Evolutionary conservation across 495 filamentous ascomycete species (phyloP).

Genomic region (Xylaria acuta): DNA sequence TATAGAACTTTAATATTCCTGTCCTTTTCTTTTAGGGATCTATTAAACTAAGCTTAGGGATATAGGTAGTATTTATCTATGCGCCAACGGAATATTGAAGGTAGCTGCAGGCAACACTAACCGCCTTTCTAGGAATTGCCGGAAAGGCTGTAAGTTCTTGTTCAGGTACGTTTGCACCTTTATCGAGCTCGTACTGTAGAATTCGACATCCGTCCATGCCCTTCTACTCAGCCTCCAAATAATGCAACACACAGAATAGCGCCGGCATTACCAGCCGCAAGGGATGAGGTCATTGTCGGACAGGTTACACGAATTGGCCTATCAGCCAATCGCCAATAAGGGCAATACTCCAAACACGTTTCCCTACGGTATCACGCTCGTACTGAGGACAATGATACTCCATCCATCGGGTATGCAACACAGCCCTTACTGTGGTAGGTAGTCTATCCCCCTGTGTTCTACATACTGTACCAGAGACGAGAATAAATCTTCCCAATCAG

Average conservation of each 20-base stretch:
- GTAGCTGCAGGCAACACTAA: too few relatives aligned
- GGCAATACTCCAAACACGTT: background rate
- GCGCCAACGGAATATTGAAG: too few relatives aligned
- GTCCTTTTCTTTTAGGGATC: too few relatives aligned
- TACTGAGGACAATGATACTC: background rate
- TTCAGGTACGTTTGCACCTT: too few relatives aligned
- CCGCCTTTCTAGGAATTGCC: background rate
- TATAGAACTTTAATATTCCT: too few relatives aligned
- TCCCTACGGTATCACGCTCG: constrained; percentile 2
- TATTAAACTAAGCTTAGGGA: too few relatives aligned
- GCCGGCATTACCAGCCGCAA: background rate
- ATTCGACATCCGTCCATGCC: background rate
- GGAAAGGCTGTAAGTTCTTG: too few relatives aligned
- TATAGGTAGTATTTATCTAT: too few relatives aligned
- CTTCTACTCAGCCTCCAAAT: constrained; percentile 8
- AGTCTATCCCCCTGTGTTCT: background rate
- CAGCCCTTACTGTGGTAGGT: background rate
- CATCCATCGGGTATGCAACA: constrained; percentile 2
- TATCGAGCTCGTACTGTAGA: background rate
- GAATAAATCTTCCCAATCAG: background rate
- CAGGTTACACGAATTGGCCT: background rate
- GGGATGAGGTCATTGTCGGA: background rate
- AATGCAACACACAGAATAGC: background rate
- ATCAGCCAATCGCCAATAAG: background rate
- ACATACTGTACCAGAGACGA: background rate